A percentile compares a stretch with the other conserved stretches of the same genome.
Conservation (phyloP, 345 rosid species). For the Linum tenue region DNA sequence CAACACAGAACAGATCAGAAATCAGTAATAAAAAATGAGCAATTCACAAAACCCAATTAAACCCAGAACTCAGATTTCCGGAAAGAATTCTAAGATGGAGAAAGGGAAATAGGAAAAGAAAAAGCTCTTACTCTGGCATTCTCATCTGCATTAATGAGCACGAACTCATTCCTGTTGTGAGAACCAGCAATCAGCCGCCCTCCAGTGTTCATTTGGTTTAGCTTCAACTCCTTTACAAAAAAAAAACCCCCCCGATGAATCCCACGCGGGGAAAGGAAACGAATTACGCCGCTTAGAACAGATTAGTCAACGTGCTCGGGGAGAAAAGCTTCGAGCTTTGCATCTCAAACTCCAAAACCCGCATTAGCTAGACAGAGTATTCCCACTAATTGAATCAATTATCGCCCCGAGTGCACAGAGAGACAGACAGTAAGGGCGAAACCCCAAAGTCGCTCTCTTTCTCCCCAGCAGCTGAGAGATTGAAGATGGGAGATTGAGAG, state of each 20-base stretch:
- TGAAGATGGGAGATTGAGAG: not conserved
- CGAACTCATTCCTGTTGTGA: not conserved
- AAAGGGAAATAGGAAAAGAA: too few relatives aligned
- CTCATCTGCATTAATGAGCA: not conserved
- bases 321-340: not conserved
- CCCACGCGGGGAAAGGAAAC: not conserved
- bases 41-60: too few relatives aligned
- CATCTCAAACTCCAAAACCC: not conserved
- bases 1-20: not conserved
- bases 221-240: not conserved
- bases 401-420: too few relatives aligned
- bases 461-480: not conserved
- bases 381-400: too few relatives aligned
- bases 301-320: not conserved
- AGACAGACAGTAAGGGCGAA: not conserved
- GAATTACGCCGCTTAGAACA: not conserved
- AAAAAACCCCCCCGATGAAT: too few relatives aligned
- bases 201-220: not conserved
- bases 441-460: not conserved
- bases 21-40: not conserved
- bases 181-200: not conserved
- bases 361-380: not conserved
- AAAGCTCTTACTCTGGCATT: not conserved
- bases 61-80: not conserved
- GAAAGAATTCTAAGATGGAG: not conserved